Evolutionary conservation across 2,329 filamentous ascomycete genomes (phyloP).

Genomic region (Verticillium zaregamsianum): DNA sequence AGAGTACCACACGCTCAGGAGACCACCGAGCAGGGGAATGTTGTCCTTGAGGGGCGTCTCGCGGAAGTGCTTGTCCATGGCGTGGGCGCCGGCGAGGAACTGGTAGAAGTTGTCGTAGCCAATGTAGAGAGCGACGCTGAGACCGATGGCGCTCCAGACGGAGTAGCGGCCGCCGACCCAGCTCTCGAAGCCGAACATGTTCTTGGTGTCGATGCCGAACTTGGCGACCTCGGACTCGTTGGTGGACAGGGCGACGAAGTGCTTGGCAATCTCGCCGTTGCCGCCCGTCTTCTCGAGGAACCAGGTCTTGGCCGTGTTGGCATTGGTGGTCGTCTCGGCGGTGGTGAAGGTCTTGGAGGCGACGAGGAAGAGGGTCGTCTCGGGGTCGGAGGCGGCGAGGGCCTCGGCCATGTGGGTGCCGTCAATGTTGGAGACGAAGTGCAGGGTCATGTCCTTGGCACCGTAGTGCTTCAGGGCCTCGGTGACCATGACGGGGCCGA

Average conservation of each 20-base stretch:
- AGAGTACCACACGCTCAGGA: constrained; percentile 97
- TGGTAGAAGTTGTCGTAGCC: constrained; percentile 97
- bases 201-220: constrained; percentile 97
- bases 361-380: constrained; percentile 97
- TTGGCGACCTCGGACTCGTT: constrained; percentile 95
- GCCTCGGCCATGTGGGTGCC: constrained; percentile 97
- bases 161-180: constrained; percentile 99
- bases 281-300: constrained; percentile 77
- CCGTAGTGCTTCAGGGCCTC: constrained; percentile 96
- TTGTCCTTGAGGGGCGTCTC: constrained; percentile 88
- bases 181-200: constrained; percentile 99
- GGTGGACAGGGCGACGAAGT: constrained; percentile 97
- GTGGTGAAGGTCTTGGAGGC: constrained; percentile 99
- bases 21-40: constrained; percentile 86
- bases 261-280: constrained; percentile 90
- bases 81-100: constrained; percentile 90
- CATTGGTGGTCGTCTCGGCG: constrained; percentile 94
- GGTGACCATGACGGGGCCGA: constrained; percentile 98
- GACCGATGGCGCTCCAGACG: constrained; percentile 96
- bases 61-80: constrained; percentile 98
- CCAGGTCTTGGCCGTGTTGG: constrained; percentile 95
- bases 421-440: constrained; percentile 99
- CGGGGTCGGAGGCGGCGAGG: constrained; percentile 80
- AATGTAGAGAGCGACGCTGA: constrained; percentile 91
- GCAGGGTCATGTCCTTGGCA: constrained; percentile 77